These are phyloP conservation scores for Angomonas deanei DNA, from an alignment of 208 protist genomes.

Conservation along the genomic window DNA sequence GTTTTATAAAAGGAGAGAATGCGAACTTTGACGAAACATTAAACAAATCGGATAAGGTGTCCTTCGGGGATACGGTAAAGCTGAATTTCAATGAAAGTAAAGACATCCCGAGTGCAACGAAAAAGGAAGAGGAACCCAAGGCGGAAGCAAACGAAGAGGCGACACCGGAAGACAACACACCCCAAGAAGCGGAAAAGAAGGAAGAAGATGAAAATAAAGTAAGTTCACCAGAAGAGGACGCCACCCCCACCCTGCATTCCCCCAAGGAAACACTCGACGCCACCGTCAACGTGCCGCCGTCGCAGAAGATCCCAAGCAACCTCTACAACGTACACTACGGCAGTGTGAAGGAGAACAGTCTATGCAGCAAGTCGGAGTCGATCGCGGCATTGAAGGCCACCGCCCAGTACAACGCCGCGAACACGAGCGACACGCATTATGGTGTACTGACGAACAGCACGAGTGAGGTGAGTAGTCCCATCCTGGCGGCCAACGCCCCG, in stretches of 20 bases:
- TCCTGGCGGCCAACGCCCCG: neutral
- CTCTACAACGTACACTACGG: neutral
- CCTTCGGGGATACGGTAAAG: neutral
- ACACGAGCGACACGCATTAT: too few relatives aligned
- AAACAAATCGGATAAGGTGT: constrained; percentile 3
- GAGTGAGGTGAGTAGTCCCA: neutral
- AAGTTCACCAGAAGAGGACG: neutral
- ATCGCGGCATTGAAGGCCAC: neutral
- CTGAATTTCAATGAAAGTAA: constrained; percentile 2
- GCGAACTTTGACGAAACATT: neutral
- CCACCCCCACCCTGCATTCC: too few relatives aligned
- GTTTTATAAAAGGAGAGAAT: neutral
- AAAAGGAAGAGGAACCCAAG: neutral
- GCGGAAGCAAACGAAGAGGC: too few relatives aligned
- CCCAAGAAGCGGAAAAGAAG: neutral
- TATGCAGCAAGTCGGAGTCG: neutral
- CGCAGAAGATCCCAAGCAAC: neutral
- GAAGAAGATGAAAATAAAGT: neutral
- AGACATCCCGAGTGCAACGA: neutral
- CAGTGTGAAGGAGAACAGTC: neutral
- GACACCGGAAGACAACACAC: too few relatives aligned
- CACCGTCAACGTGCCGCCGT: neutral
- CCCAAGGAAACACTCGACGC: neutral
- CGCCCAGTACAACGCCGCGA: neutral
- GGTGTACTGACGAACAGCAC: too few relatives aligned